These are phyloP conservation scores for Gracilaria caudata DNA, from an alignment of 23 red algal species.

Conservation along the genomic window DNA sequence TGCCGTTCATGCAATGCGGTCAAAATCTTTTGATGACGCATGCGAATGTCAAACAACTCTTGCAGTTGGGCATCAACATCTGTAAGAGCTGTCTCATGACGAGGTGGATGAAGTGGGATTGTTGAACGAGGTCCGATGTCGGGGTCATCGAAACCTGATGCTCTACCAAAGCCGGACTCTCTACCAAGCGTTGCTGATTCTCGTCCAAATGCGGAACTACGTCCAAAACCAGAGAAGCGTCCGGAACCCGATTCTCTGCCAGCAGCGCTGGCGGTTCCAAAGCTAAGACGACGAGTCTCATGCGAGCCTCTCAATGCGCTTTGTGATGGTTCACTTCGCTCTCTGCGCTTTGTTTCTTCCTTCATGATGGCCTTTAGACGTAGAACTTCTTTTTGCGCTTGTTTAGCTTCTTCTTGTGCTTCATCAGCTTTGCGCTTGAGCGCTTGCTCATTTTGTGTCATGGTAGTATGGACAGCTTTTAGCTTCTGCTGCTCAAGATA, in stretches of 20 bases:
- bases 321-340: background rate
- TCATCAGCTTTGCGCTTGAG: constrained; percentile 34
- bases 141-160: constrained; percentile 6
- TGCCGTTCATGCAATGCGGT: background rate
- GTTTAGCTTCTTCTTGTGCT: constrained; percentile 36
- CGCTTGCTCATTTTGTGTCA: constrained; percentile 36
- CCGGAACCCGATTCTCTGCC: constrained; percentile 1
- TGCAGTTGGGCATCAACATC: constrained; percentile 23
- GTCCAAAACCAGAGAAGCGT: constrained; percentile 13
- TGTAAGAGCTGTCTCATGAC: background rate
- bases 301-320: background rate
- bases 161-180: background rate
- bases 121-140: constrained; percentile 21
- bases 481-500: constrained; percentile 45
- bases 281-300: constrained; percentile 5
- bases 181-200: constrained; percentile 17
- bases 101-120: constrained; percentile 21
- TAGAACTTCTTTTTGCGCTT: constrained; percentile 16
- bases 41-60: constrained; percentile 32
- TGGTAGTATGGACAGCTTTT: background rate
- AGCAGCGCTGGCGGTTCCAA: background rate
- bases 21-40: constrained; percentile 29
- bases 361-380: constrained; percentile 33
- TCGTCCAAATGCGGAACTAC: constrained; percentile 18
- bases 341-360: background rate